phyloP scores from a whole-genome alignment of 192 early-diverging fungal species.

The Phycomyces nitens region DNA sequence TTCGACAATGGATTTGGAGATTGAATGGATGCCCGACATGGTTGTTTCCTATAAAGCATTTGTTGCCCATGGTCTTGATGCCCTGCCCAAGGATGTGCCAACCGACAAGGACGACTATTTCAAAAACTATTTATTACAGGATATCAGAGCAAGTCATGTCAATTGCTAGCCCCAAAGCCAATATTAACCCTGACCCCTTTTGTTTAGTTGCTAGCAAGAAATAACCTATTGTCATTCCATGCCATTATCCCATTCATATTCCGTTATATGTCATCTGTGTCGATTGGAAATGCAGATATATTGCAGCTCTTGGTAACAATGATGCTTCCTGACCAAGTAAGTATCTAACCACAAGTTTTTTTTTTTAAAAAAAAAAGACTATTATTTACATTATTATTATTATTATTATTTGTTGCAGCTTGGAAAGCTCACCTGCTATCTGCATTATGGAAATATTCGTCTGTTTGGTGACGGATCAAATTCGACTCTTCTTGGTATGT shows the following conservation, averaged over 20 bases:
- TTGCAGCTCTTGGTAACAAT: slow-evolving; percentile 11
- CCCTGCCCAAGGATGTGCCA: neutral
- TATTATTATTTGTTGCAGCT: neutral
- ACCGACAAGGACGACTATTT: neutral
- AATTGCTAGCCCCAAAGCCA: neutral
- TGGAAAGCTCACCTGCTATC: slow-evolving; percentile 2
- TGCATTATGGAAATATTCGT: slow-evolving; percentile 9
- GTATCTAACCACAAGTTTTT: neutral
- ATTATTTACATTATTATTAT: no score
- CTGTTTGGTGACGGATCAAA: slow-evolving; percentile 18
- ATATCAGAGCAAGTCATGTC: slow-evolving; percentile 9
- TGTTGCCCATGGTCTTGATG: slow-evolving; percentile 8
- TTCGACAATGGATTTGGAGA: neutral
- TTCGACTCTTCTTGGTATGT: neutral
- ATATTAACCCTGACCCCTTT: neutral
- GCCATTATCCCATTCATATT: slow-evolving; percentile 2
- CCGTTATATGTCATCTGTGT: slow-evolving; percentile 5
- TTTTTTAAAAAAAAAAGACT: no score
- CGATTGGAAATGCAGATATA: neutral
- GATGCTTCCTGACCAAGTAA: slow-evolving; percentile 25
- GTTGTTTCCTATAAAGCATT: slow-evolving; percentile 1
- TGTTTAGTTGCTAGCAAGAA: slow-evolving; percentile 13
- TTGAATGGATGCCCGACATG: slow-evolving; percentile 6
- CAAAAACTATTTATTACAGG: slow-evolving; percentile 7
- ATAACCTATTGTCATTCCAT: slow-evolving; percentile 13